These are phyloP conservation scores for Ophiocordyceps robertsii DNA, from an alignment of 2,329 filamentous ascomycete species.

Conservation along the genomic window DNA sequence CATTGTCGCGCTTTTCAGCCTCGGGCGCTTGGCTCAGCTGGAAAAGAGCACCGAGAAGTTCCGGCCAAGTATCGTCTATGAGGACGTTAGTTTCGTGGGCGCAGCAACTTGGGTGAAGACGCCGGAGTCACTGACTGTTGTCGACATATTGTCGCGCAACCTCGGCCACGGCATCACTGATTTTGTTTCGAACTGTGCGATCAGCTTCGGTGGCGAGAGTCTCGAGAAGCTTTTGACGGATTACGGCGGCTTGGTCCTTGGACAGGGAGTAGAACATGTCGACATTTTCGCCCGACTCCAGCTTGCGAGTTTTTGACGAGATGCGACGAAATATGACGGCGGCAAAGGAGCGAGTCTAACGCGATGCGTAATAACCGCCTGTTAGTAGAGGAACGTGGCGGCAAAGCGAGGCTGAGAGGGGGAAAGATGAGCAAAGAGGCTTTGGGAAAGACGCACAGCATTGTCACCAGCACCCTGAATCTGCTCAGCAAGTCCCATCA, in stretches of 20 bases:
- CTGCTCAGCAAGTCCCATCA: conserved; percentile 93
- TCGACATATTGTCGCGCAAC: conserved; percentile 91
- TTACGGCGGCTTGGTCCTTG: conserved; percentile 59
- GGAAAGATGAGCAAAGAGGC: neutral
- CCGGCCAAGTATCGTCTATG: conserved; percentile 73
- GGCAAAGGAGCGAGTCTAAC: conserved; percentile 68
- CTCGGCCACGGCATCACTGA: conserved; percentile 95
- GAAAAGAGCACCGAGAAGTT: conserved; percentile 76
- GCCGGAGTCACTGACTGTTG: conserved; percentile 48
- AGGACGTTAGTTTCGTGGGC: conserved; percentile 7
- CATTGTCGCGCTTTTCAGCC: conserved; percentile 73
- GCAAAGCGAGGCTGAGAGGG: neutral
- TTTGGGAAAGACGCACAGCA: conserved; percentile 35
- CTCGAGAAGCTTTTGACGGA: conserved; percentile 73
- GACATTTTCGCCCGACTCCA: conserved; percentile 52
- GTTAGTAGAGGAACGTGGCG: conserved; percentile 19
- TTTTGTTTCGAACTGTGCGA: conserved; percentile 75
- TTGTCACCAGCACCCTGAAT: conserved; percentile 64
- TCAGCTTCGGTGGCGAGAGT: conserved; percentile 61
- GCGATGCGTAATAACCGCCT: neutral
- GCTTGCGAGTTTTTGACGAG: conserved; percentile 76
- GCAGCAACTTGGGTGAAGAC: neutral
- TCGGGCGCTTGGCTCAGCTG: conserved; percentile 80
- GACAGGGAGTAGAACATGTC: conserved; percentile 79
- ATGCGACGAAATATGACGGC: conserved; percentile 92